These are phyloP conservation scores for Saccharomycopsis malanga DNA, from an alignment of 805 yeast genomes.

Conservation along the genomic window DNA sequence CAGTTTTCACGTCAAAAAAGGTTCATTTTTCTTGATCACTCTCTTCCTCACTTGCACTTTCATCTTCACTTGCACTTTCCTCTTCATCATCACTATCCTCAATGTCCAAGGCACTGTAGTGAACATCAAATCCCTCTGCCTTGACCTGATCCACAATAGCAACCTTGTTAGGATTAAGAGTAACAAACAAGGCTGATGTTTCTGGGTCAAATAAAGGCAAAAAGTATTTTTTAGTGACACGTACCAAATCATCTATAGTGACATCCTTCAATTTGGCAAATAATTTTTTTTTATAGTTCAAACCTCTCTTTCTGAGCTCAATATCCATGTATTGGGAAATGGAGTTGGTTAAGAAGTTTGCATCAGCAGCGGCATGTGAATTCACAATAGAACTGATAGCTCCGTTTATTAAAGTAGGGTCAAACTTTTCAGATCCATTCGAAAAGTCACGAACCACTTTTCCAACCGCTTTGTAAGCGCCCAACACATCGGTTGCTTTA, in stretches of 20 bases:
- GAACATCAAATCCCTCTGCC: conserved; percentile 52
- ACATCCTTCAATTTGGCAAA: conserved; percentile 47
- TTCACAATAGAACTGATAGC: conserved; percentile 73
- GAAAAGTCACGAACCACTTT: conserved; percentile 45
- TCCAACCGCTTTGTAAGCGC: conserved; percentile 54
- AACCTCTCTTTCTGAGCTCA: conserved; percentile 60
- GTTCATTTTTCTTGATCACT: conserved; percentile 20
- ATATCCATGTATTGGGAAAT: conserved; percentile 57
- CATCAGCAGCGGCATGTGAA: conserved; percentile 58
- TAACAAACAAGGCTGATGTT: conserved; percentile 54
- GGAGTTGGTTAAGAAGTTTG: conserved; percentile 62
- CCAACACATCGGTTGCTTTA: conserved; percentile 76
- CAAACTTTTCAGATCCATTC: conserved; percentile 47
- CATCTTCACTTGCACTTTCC: conserved; percentile 30
- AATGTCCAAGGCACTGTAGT: conserved; percentile 10
- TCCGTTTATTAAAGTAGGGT: conserved; percentile 54
- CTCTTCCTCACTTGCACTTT: conserved; percentile 26
- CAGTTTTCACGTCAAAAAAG: too few species aligned
- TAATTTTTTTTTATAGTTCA: conserved; percentile 44
- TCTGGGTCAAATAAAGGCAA: conserved; percentile 54
- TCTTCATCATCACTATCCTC: conserved; percentile 22
- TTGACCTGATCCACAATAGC: conserved; percentile 41
- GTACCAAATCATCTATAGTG: conserved; percentile 45
- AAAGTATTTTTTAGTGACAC: conserved; percentile 50
- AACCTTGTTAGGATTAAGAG: conserved; percentile 64